These are phyloP conservation scores for Rhodotorula sp. DNA, from an alignment of 1,284 basidiomycete species.

Conservation along the genomic window DNA sequence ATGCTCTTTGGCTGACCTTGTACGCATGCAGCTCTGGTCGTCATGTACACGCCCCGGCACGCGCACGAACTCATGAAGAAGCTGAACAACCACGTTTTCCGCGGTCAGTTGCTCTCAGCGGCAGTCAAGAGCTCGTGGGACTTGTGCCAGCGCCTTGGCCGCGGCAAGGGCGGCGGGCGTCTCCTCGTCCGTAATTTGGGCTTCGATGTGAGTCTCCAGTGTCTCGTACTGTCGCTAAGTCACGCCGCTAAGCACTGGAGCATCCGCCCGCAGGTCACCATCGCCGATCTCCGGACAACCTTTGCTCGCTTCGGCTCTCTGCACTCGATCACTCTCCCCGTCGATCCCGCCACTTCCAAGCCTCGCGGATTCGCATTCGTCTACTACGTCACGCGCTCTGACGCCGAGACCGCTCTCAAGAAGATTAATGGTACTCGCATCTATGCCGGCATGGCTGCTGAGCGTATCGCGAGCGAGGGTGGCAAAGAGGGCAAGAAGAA, in stretches of 20 bases:
- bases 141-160: conserved; percentile 51
- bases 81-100: conserved; percentile 91
- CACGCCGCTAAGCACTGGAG: not conserved
- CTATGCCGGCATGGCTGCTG: conserved; percentile 61
- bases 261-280: conserved; percentile 59
- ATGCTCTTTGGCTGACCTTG: conserved; percentile 7
- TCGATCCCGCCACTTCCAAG: conserved; percentile 50
- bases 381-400: conserved; percentile 83
- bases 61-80: conserved; percentile 72
- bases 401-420: conserved; percentile 80
- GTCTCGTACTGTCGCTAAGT: no score
- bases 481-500: conserved; percentile 73
- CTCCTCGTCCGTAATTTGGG: conserved; percentile 91
- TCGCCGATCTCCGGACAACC: conserved; percentile 78
- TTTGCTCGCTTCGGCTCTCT: conserved; percentile 89
- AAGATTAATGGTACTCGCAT: conserved; percentile 77
- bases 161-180: conserved; percentile 62
- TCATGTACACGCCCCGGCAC: conserved; percentile 66
- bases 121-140: conserved; percentile 65
- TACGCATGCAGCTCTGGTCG: conserved; percentile 61
- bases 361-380: conserved; percentile 89
- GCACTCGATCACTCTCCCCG: conserved; percentile 77
- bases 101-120: conserved; percentile 80
- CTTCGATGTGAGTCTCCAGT: conserved; percentile 50
- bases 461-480: conserved; percentile 57